These are phyloP conservation scores for Pneumocystis murina DNA, from an alignment of 1,139 yeast genomes.

Conservation along the genomic window DNA sequence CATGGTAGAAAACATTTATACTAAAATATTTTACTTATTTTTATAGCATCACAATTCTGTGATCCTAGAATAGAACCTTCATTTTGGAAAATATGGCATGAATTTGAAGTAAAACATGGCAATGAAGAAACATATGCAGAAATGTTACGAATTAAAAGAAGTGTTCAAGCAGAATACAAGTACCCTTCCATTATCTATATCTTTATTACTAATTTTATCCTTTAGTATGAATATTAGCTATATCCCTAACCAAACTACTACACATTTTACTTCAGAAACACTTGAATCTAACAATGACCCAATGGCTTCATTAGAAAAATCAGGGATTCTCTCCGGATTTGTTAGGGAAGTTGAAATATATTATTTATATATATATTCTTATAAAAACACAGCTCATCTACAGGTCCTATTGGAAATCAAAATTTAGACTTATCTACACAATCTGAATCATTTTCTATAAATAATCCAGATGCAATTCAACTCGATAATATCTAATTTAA, in stretches of 20 bases:
- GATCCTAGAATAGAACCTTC: slow-evolving; percentile 27
- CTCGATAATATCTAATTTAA: neutral
- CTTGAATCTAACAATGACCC: neutral
- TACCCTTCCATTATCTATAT: slow-evolving; percentile 11
- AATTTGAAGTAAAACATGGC: slow-evolving; percentile 59
- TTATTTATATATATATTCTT: neutral
- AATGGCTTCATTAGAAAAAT: neutral
- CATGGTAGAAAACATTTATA: slow-evolving; percentile 19
- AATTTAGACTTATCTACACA: neutral
- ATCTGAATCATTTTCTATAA: neutral
- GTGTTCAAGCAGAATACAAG: slow-evolving; percentile 30
- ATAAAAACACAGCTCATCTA: neutral
- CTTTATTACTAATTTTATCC: neutral
- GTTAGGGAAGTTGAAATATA: neutral
- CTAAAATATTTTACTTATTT: slow-evolving; percentile 22
- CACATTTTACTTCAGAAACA: neutral
- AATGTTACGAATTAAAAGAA: slow-evolving; percentile 53
- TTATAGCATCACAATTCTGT: slow-evolving; percentile 27
- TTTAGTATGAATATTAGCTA: neutral
- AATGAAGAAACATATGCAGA: slow-evolving; percentile 57
- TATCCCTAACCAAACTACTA: neutral
- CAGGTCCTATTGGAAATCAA: neutral
- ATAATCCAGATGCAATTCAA: neutral
- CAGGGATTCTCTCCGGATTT: neutral
- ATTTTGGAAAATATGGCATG: slow-evolving; percentile 55